Percentiles rank a stretch among this genome's conserved stretches.
These are phyloP conservation scores for Nannochloropsis gaditana DNA, from an alignment of 108 stramenopile genomes.

Conservation along the genomic window DNA sequence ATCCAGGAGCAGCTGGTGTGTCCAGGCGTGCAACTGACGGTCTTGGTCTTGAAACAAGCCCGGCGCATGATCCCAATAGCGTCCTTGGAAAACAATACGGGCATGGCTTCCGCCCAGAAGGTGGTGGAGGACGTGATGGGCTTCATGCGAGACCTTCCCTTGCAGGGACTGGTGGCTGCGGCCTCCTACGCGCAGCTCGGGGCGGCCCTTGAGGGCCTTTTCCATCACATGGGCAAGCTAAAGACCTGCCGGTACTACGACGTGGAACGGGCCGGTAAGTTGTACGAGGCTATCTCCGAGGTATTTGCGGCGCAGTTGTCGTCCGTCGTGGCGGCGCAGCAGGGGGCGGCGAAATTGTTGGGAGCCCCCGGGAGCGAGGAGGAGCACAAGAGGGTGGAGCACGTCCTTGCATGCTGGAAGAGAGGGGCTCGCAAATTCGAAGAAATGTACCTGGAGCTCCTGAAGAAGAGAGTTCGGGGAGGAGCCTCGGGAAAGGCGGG, in stretches of 20 bases:
- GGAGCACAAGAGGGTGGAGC: not conserved
- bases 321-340: not conserved
- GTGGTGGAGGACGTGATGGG: conserved; percentile 64
- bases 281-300: conserved; percentile 71
- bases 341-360: not conserved
- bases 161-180: conserved; percentile 64
- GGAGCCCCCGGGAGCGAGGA: not conserved
- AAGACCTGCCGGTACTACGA: conserved; percentile 73
- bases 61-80: conserved; percentile 82
- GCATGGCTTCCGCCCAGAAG: conserved; percentile 65
- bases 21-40: conserved; percentile 35
- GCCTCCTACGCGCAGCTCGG: conserved; percentile 63
- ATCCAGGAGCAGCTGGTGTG: conserved; percentile 48
- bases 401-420: not conserved
- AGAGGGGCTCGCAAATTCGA: not conserved
- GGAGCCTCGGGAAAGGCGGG: not conserved
- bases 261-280: conserved; percentile 64
- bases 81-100: conserved; percentile 77
- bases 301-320: conserved; percentile 56
- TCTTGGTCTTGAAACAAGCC: conserved; percentile 67
- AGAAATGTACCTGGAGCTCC: not conserved
- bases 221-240: conserved; percentile 70
- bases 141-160: conserved; percentile 74
- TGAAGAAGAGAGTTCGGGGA: not conserved
- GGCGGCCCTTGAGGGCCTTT: conserved; percentile 62